Conservation (phyloP, 169 alveolate species). For the Plasmodium gallinaceum region DNA sequence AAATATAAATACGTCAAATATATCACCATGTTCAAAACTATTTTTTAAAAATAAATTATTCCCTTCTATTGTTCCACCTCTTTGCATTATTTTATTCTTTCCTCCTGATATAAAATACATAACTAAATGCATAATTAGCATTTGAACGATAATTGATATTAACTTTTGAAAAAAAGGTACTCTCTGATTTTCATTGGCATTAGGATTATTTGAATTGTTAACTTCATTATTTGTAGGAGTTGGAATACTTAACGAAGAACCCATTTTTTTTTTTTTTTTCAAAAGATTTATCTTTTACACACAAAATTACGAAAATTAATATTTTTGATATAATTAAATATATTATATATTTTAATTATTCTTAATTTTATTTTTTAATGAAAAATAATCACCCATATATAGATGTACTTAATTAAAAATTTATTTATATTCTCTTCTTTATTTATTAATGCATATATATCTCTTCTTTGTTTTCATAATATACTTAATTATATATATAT, state of each 20-base stretch:
- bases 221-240: conserved; percentile 8
- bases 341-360: no score
- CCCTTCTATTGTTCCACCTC: conserved; percentile 30
- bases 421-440: no score
- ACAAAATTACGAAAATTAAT: no score
- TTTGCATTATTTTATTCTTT: conserved; percentile 38
- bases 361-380: no score
- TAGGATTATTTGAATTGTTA: not conserved
- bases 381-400: no score
- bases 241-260: conserved; percentile 20
- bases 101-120: conserved; percentile 83
- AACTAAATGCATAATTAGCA: conserved; percentile 79
- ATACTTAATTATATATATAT: no score
- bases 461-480: not conserved
- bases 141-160: conserved; percentile 66
- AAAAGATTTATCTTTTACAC: not conserved
- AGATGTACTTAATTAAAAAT: no score
- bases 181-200: conserved; percentile 53
- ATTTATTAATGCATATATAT: not conserved
- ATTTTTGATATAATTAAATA: not conserved
- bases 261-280: conserved; percentile 11
- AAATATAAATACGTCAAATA: conserved; percentile 77
- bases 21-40: conserved; percentile 78
- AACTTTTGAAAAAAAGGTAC: conserved; percentile 72
- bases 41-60: conserved; percentile 59